phyloP scores from a whole-genome alignment of 148 eudicot species.

The Selenicereus undatus region DNA sequence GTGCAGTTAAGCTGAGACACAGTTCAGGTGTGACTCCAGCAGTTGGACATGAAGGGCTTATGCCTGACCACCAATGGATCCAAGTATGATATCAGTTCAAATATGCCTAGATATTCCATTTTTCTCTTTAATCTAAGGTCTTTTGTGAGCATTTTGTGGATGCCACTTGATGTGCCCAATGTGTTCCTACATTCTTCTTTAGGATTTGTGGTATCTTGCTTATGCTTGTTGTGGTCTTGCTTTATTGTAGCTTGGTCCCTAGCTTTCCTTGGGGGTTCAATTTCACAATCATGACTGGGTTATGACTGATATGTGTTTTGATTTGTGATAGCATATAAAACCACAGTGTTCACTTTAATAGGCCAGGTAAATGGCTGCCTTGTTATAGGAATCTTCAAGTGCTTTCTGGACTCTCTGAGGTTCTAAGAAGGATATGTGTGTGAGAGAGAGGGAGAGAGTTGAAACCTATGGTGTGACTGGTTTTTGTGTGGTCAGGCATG shows the following conservation, averaged over 20 bases:
- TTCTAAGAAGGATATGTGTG: too few relatives aligned
- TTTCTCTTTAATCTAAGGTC: background rate
- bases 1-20: conserved; percentile 48
- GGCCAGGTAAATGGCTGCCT: background rate
- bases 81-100: conserved; percentile 34
- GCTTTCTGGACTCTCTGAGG: too few relatives aligned
- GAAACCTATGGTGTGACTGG: background rate
- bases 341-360: background rate
- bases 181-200: background rate
- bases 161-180: background rate
- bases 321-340: background rate
- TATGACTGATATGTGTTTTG: background rate
- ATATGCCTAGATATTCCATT: background rate
- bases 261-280: background rate
- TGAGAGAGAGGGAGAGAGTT: too few relatives aligned
- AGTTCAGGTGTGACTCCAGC: conserved; percentile 44
- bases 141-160: background rate
- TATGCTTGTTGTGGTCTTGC: background rate
- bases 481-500: background rate
- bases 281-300: background rate
- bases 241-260: background rate
- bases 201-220: background rate
- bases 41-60: conserved; percentile 42
- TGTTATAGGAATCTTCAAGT: background rate
- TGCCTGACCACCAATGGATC: conserved; percentile 67